Base-by-base conservation (phyloP, 768 basidiomycete species). In the Porphyrellus cyaneotinctus region DNA sequence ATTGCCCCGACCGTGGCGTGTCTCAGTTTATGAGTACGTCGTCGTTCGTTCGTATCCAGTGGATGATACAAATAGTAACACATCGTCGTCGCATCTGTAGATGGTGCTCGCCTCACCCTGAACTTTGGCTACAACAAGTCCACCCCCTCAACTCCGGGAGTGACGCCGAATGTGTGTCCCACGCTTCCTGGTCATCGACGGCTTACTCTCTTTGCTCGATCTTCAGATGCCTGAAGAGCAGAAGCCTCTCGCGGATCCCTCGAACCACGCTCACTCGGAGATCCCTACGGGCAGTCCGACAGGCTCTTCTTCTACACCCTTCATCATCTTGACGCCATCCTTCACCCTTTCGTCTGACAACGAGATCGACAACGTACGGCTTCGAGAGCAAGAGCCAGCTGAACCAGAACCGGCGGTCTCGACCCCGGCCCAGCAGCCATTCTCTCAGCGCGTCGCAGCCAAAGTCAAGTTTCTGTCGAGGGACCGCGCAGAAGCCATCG, bases 1-100 rank as follows among this genome's bases (percentile, higher is more conserved):
- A 58, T 10, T 43, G 53, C n/a, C 58, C 67, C 12, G 58, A 63
- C 23, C 61, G 57, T 18, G 60, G 55, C 14, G 63, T 69, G 12
- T 53, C 60, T 46, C 58, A 54, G 45, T 65, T 67, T 7, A 70
- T 65, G 68, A 69, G 63, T 63, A 37, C 12, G 53, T 58, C 24
- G 7, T 15, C 41, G n/a, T 30, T 38, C 35, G 10, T 42, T 38
- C 13, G 11, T 32, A 13, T 41, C 28, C 18, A 14, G 13, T 28
- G 14, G 23, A 35, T 30, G 10, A 1, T 15, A n/a, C 33, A 44
- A 37, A 48, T 33, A 3, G 31, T 31, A 15, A 12, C 33, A 12
- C 35, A 8, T 30, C 24, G 3, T 31, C 22, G 14, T 26, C 11
- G 24, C 10, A 2, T 48, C 30, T 36, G 13, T 24, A 65, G 64